Evolutionary conservation across 805 yeast species (phyloP).

Genomic region (Hanseniaspora hatyaiensis): DNA sequence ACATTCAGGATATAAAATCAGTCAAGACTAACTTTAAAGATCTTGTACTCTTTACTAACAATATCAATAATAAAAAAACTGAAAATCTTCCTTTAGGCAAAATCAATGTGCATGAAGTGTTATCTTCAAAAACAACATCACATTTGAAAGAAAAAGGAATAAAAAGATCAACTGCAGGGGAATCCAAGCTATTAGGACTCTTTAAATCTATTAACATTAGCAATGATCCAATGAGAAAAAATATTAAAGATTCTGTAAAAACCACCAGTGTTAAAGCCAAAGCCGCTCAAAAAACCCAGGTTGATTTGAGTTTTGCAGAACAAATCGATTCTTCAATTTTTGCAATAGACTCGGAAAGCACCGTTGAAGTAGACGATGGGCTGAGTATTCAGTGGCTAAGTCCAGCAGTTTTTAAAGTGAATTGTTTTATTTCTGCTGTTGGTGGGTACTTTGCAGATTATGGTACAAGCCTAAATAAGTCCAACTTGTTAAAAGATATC

Average conservation of each 20-base stretch:
- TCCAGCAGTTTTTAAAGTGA: conserved; percentile 14
- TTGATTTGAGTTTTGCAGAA: too few species aligned
- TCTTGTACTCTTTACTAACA: background rate
- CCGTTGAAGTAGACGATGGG: conserved; percentile 93
- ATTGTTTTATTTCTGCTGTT: conserved; percentile 17
- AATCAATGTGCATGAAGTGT: too few species aligned
- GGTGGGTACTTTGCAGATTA: conserved; percentile 27
- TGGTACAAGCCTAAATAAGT: background rate
- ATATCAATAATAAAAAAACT: background rate
- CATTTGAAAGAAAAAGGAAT: too few species aligned
- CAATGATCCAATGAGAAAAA: too few species aligned
- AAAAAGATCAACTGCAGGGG: too few species aligned
- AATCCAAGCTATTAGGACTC: too few species aligned
- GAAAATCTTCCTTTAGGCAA: too few species aligned
- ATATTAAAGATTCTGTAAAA: background rate
- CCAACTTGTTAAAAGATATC: background rate
- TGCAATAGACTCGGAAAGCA: conserved; percentile 70
- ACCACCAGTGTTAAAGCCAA: background rate
- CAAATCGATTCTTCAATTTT: conserved; percentile 40
- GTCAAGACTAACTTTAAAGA: background rate
- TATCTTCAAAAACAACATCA: too few species aligned
- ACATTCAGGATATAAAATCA: background rate
- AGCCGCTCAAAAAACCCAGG: background rate
- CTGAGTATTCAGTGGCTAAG: conserved; percentile 42
- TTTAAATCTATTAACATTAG: too few species aligned